These are phyloP conservation scores for Pythium aristosporum DNA, from an alignment of 352 stramenopile genomes.

Conservation along the genomic window DNA sequence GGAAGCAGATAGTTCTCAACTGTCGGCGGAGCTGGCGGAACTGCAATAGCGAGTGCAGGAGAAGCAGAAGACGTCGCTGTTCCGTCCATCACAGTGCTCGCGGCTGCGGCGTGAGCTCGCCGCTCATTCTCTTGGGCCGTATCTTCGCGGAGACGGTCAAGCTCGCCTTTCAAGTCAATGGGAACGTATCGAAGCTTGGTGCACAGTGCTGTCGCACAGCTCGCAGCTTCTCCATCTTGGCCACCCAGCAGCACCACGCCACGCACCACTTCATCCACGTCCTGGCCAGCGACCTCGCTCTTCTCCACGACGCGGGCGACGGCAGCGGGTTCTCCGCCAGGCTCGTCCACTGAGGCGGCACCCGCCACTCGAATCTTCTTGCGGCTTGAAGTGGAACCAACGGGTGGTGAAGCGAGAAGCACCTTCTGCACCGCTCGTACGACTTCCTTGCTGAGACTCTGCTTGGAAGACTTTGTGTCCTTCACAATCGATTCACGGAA, in stretches of 20 bases:
- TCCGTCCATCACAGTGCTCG: background rate
- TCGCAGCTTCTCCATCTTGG: slow-evolving; percentile 31
- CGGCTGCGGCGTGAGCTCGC: background rate
- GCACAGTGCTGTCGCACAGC: slow-evolving; percentile 38
- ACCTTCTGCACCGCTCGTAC: slow-evolving; percentile 20
- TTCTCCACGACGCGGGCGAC: slow-evolving; percentile 29
- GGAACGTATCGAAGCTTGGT: slow-evolving; percentile 46
- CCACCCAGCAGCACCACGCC: slow-evolving; percentile 53
- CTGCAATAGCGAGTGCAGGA: background rate
- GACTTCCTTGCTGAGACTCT: slow-evolving; percentile 56
- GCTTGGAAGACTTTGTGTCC: slow-evolving; percentile 62
- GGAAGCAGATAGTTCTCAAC: slow-evolving; percentile 27
- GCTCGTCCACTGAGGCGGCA: background rate
- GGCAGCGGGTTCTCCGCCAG: background rate
- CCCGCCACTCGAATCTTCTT: slow-evolving; percentile 7
- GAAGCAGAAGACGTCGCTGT: background rate
- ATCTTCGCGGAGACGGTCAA: slow-evolving; percentile 30
- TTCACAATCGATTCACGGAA: slow-evolving; percentile 47
- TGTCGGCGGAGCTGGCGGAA: background rate
- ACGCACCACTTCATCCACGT: slow-evolving; percentile 52
- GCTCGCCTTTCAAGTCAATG: slow-evolving; percentile 36
- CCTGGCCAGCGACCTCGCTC: slow-evolving; percentile 14
- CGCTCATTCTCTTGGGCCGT: background rate
- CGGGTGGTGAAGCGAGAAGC: slow-evolving; percentile 1
- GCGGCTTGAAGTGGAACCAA: background rate